Base-by-base conservation (phyloP, 805 yeast genomes). In the Candida argentea region DNA sequence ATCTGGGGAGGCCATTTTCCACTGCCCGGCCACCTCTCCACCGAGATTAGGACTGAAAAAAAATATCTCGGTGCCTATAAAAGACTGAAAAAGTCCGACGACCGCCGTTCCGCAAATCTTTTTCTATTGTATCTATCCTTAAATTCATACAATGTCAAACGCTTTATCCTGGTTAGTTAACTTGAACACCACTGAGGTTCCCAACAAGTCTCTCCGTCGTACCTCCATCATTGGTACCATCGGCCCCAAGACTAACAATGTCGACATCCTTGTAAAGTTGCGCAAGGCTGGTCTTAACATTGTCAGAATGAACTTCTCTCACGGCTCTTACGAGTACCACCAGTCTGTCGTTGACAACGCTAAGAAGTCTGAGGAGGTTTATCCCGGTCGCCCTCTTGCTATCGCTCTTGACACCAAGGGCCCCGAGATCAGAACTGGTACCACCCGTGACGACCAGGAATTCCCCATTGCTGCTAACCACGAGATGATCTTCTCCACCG, bases 331-430 rank as follows among this genome's bases (percentile, higher is more conserved):
- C 67, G 96, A 87, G 51, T 91, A 91, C 76, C 98, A 91, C 66
- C 95, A 87, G 67, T 67, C 84, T 38, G 98, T 91, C 50, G 68
- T 91, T 59, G 96, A 89, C 73, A 89, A 91, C 55, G 85, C 96
- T 48, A 81, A 94, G 66, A 77, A 85, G 63, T 86, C 96, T 40
- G 95, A 83, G 65, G 77, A 76, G 60, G 58, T 80, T 32, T 86
- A 79, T 62, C 75, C 82, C 43, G 96, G 97, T 53, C 84, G 97
- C 68, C 98, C 97, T 31, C 72, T 91, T 51, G 97, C 95, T 38
- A 87, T 91, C 62, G 98, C 98, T 42, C 76, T 91, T 49, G 98
- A 91, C 63, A 91, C 97, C 61, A 91, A 91, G 75, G 98, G 98
- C 47, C 98, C 98, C 40, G 98, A 91, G 69, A 91, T 91, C 68